Base-by-base conservation (phyloP, 1,139 yeast genomes). In the Scheffersomyces segobiensis region DNA sequence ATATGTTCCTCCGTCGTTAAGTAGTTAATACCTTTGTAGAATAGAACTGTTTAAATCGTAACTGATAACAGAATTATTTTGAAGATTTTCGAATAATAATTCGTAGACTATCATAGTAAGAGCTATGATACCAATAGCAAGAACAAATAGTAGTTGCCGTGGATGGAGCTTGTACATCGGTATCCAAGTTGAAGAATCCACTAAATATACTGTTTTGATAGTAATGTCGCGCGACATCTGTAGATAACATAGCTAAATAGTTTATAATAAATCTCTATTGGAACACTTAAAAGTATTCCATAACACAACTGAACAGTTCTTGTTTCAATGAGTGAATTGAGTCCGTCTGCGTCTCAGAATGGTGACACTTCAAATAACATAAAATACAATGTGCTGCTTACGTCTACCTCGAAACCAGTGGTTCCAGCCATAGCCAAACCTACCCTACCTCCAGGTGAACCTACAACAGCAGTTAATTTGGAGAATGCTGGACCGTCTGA, bases 1-100 rank as follows among this genome's bases (percentile, higher is more conserved):
- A 92, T 84, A 80, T 90, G 73, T 86, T 91, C 67, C 76, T 91
- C n/a, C 21, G 50, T 20, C 42, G 17, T 32, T 32, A 32, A 32
- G 42, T 10, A 10, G 17, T 32, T 12, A 32, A 12, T 10, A 14
- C 42, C 17, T 32, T 32, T 32, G 42, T 32, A 32, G 42, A 32
- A 32, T 32, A 32, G 42, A 32, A 32, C 42, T 32, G 42, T 32
- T 32, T 10, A 32, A 12, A 1, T 8, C 14, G 42, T 4, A 14
- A 10, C 17, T 32, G 42, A 32, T 10, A 17, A 3, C 26, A 32
- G 42, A 32, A 12, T 32, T 14, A 32, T 32, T 32, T 10, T 12
- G 17, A 12, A 24, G 26, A 7, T 32, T 24, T 24, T 12, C 42
- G 8, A 17, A 14, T 17, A 32, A 2, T 32, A 10, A 4, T 32